A percentile compares a stretch with the other conserved stretches of the same genome.
Conservation (phyloP, 2,329 filamentous ascomycete species). For the Aschersonia sp. region DNA sequence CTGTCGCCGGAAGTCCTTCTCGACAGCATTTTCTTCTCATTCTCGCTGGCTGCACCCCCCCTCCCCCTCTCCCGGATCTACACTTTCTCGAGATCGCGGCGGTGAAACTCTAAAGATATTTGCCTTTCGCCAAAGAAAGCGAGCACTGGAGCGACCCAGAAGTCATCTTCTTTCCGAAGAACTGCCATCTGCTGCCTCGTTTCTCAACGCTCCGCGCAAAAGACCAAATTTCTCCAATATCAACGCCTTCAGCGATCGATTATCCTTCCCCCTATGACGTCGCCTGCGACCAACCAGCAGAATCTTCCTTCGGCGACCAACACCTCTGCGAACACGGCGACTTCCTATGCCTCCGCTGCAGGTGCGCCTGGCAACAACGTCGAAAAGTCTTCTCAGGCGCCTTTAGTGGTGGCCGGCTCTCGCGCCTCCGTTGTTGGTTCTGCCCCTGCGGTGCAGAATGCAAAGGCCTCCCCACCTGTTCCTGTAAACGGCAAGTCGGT, state of each 20-base stretch:
- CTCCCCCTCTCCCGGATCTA: background rate
- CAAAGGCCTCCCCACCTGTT: slow-evolving; percentile 52
- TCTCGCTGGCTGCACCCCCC: slow-evolving; percentile 1
- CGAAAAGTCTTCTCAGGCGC: slow-evolving; percentile 40
- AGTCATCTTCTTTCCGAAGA: background rate
- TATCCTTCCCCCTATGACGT: slow-evolving; percentile 37
- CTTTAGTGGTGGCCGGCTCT: slow-evolving; percentile 45
- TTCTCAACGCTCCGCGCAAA: background rate
- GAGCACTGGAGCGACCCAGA: background rate
- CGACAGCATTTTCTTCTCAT: slow-evolving; percentile 4
- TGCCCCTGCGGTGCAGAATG: slow-evolving; percentile 35
- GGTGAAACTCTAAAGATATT: no score
- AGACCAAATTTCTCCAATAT: background rate
- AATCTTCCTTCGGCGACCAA: slow-evolving; percentile 41
- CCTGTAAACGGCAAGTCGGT: slow-evolving; percentile 73
- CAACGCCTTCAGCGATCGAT: slow-evolving; percentile 1
- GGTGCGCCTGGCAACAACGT: slow-evolving; percentile 25
- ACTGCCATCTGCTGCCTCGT: background rate
- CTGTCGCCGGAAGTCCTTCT: background rate
- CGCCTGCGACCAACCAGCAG: slow-evolving; percentile 36
- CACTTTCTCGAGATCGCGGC: background rate
- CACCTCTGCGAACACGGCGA: slow-evolving; percentile 40
- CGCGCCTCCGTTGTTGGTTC: slow-evolving; percentile 27
- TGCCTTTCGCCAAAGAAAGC: background rate
- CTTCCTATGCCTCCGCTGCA: slow-evolving; percentile 54